These are phyloP conservation scores for Thermoascus crustaceus DNA, from an alignment of 2,329 filamentous ascomycete species.

Conservation along the genomic window DNA sequence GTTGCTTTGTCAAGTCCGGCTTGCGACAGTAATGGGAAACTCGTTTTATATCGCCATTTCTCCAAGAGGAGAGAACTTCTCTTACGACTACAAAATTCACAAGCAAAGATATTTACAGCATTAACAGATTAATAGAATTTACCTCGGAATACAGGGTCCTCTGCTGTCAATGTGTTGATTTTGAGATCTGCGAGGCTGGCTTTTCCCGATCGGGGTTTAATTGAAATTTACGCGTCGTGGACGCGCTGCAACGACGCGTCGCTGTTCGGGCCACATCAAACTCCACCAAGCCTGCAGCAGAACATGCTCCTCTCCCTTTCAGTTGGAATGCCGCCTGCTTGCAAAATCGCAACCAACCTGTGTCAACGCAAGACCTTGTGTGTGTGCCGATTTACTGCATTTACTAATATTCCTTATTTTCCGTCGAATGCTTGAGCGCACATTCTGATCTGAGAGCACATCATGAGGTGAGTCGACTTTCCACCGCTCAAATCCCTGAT, in stretches of 20 bases:
- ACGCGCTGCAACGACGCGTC: constrained; percentile 12
- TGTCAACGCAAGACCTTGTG: no score
- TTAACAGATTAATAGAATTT: no score
- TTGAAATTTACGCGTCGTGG: constrained; percentile 23
- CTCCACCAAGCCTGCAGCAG: constrained; percentile 14
- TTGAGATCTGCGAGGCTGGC: neutral
- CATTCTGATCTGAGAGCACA: neutral
- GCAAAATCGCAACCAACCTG: neutral
- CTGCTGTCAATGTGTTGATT: neutral
- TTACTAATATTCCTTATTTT: no score
- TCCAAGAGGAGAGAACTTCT: no score
- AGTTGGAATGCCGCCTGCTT: neutral
- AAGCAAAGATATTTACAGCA: no score
- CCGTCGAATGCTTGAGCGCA: neutral
- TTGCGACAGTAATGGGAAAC: no score
- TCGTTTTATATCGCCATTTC: no score
- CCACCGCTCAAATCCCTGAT: no score
- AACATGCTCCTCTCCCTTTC: constrained; percentile 13
- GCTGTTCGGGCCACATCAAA: constrained; percentile 7
- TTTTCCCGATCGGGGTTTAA: constrained; percentile 25
- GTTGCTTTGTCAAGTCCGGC: no score
- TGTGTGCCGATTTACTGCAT: no score
- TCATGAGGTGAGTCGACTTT: constrained; percentile 10
- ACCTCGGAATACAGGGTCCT: no score
- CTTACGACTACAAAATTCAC: no score